Evolutionary conservation across 495 filamentous ascomycete genomes (phyloP).

Genomic region (Endocarpon pusillum): DNA sequence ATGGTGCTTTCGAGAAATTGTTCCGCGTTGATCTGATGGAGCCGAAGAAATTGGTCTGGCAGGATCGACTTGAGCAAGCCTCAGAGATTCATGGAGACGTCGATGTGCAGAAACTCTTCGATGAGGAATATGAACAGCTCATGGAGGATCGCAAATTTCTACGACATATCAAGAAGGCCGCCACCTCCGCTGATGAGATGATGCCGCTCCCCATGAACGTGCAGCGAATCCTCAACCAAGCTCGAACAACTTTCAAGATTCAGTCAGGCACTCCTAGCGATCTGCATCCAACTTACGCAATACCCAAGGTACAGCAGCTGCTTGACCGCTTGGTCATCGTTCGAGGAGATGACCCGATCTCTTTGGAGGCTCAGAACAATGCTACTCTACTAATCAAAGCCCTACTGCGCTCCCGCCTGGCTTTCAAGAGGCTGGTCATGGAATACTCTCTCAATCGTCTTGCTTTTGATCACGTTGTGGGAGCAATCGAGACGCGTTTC

Average conservation of each 20-base stretch:
- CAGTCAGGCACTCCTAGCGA: constrained; percentile 72
- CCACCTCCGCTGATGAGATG: constrained; percentile 53
- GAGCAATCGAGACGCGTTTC: constrained; percentile 80
- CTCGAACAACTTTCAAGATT: constrained; percentile 77
- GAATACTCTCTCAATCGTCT: constrained; percentile 74
- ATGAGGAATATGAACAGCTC: constrained; percentile 76
- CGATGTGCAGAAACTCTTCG: constrained; percentile 65
- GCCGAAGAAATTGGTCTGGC: constrained; percentile 37
- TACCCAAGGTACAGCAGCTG: constrained; percentile 60
- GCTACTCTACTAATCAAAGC: constrained; percentile 83
- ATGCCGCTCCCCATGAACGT: constrained; percentile 89
- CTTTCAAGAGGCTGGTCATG: constrained; percentile 78
- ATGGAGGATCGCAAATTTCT: constrained; percentile 56
- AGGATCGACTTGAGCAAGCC: constrained; percentile 69
- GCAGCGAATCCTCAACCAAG: constrained; percentile 73
- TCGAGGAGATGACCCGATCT: constrained; percentile 65
- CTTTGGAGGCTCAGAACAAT: constrained; percentile 70
- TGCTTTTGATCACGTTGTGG: constrained; percentile 82
- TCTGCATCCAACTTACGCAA: constrained; percentile 73
- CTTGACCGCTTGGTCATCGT: constrained; percentile 67
- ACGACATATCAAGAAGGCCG: constrained; percentile 38
- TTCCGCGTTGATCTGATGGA: constrained; percentile 96
- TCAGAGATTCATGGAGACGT: constrained; percentile 76
- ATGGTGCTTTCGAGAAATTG: constrained; percentile 52
- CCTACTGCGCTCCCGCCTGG: constrained; percentile 71